Evolutionary conservation across 169 alveolate species (phyloP).

Genomic region (Eimeria maxima): DNA sequence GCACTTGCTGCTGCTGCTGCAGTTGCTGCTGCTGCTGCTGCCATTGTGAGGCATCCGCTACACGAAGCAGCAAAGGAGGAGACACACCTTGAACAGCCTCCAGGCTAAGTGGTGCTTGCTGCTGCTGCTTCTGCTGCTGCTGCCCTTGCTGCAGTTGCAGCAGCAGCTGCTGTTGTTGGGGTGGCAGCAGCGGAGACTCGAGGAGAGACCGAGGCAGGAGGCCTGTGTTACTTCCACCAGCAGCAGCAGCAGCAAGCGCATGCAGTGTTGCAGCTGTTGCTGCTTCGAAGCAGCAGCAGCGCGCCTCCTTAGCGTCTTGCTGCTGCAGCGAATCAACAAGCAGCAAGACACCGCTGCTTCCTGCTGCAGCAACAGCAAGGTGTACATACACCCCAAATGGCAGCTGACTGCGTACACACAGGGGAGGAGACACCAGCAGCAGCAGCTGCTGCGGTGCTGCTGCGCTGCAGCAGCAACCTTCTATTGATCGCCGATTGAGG

Average conservation of each 20-base stretch:
- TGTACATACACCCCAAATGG: constrained; percentile 63
- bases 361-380: constrained; percentile 40
- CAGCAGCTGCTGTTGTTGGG: constrained; percentile 14
- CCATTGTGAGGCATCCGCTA: constrained; percentile 42
- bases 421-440: constrained; percentile 41
- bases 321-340: not conserved
- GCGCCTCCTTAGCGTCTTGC: not conserved
- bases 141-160: constrained; percentile 49
- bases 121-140: not conserved
- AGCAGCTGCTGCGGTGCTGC: constrained; percentile 58
- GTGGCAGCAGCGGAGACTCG: not conserved
- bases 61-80: constrained; percentile 12
- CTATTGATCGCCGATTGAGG: not conserved
- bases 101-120: constrained; percentile 7
- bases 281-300: constrained; percentile 16
- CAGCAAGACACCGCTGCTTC: constrained; percentile 11
- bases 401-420: constrained; percentile 9
- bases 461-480: constrained; percentile 58
- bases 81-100: not conserved
- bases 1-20: constrained; percentile 50
- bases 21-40: constrained; percentile 47
- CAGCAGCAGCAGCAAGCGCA: constrained; percentile 61
- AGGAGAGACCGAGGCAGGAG: constrained; percentile 24
- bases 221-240: not conserved
- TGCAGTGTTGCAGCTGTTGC: constrained; percentile 52